A percentile compares a stretch with the other conserved stretches of the same genome.
Evolutionary conservation across 495 filamentous ascomycete genomes (phyloP).

Genomic region (Xylaria flabelliformis): DNA sequence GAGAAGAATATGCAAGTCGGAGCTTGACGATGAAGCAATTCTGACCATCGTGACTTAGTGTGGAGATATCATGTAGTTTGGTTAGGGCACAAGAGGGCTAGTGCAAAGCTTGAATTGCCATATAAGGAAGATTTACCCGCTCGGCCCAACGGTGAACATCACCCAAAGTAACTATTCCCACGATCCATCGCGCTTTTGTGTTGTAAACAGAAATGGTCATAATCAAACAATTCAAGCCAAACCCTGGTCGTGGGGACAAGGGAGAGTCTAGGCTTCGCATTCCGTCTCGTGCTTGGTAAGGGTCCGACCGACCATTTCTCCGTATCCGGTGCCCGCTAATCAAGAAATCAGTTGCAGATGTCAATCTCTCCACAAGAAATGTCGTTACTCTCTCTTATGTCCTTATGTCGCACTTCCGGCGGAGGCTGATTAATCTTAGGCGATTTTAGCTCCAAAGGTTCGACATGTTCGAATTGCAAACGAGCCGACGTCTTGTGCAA

Average conservation of each 20-base stretch:
- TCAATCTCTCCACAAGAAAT: conserved; percentile 10
- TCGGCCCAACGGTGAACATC: background rate
- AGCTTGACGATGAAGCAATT: background rate
- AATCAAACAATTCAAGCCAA: conserved; percentile 6
- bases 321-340: background rate
- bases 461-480: background rate
- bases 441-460: background rate
- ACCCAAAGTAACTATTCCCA: background rate
- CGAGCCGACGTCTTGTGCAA: background rate
- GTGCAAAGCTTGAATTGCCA: background rate
- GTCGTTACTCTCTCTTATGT: background rate
- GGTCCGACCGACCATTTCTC: background rate
- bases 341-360: background rate
- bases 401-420: background rate
- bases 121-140: conserved; percentile 1
- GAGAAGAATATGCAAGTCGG: background rate
- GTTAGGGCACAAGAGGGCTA: background rate
- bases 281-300: conserved; percentile 4
- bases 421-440: background rate
- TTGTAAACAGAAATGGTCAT: background rate
- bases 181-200: background rate
- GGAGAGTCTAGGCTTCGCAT: background rate
- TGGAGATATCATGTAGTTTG: background rate
- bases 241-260: background rate
- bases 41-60: conserved; percentile 1